Evolutionary conservation across 495 filamentous ascomycete genomes (phyloP).

Genomic region (Parmelia sp.): DNA sequence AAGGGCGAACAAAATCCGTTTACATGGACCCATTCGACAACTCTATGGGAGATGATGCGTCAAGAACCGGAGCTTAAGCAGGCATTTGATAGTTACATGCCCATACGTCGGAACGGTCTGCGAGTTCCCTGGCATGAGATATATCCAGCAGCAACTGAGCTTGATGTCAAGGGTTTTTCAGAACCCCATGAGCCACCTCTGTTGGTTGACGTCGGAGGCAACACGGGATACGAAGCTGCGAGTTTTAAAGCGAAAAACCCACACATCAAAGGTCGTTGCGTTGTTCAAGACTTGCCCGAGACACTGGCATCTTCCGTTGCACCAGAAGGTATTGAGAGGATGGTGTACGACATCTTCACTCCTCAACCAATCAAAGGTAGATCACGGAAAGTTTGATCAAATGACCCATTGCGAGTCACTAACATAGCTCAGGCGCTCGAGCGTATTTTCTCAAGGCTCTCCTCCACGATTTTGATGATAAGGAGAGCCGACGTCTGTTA

Average conservation of each 20-base stretch:
- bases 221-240: slow-evolving; percentile 2
- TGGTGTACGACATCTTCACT: neutral
- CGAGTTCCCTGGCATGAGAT: slow-evolving; percentile 8
- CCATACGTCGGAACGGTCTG: neutral
- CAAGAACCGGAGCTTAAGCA: neutral
- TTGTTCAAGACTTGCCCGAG: slow-evolving; percentile 4
- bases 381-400: neutral
- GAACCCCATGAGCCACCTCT: slow-evolving; percentile 7
- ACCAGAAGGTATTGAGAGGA: slow-evolving; percentile 1
- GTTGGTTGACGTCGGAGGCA: slow-evolving; percentile 3
- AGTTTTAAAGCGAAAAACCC: slow-evolving; percentile 1
- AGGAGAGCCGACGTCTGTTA: neutral
- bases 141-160: slow-evolving; percentile 5
- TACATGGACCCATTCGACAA: neutral
- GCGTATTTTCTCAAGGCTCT: slow-evolving; percentile 1
- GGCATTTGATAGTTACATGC: slow-evolving; percentile 9
- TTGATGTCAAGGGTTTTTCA: neutral
- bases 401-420: neutral
- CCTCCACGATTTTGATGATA: slow-evolving; percentile 1
- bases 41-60: slow-evolving; percentile 7
- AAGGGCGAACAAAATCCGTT: slow-evolving; percentile 3
- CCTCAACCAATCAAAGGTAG: slow-evolving; percentile 9
- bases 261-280: slow-evolving; percentile 4
- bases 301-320: slow-evolving; percentile 1
- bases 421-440: slow-evolving; percentile 5